These are phyloP conservation scores for Citrus sp. DNA, from an alignment of 345 rosid species.

Conservation along the genomic window DNA sequence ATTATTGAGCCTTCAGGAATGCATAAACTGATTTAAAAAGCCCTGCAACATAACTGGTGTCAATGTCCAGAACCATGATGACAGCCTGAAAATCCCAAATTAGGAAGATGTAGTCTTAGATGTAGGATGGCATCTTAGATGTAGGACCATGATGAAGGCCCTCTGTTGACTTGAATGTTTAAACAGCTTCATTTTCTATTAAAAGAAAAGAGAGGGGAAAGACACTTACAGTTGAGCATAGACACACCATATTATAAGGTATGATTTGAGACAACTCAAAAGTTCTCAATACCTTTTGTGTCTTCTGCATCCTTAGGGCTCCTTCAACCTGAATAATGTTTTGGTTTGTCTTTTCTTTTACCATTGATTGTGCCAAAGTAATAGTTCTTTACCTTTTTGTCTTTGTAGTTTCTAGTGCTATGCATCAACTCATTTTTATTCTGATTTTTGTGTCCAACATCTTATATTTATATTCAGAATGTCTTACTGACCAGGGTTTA, in stretches of 20 bases:
- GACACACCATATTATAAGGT: neutral
- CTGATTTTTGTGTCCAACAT: neutral
- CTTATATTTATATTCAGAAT: neutral
- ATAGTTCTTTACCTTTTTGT: neutral
- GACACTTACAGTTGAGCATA: too few species aligned
- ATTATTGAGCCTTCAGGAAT: neutral
- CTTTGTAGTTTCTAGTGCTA: neutral
- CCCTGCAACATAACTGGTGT: too few species aligned
- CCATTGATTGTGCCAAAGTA: neutral
- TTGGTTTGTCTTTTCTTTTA: neutral
- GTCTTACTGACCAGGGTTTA: constrained; percentile 42
- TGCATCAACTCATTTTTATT: neutral
- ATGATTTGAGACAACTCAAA: neutral
- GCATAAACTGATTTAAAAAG: neutral
- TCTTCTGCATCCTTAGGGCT: neutral
- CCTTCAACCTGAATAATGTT: neutral
- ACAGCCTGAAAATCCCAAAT: neutral
- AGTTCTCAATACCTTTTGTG: too few species aligned
- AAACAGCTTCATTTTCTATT: neutral
- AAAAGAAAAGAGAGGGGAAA: neutral
- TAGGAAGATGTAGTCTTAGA: neutral
- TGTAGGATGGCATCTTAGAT: neutral
- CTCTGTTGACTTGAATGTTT: too few species aligned
- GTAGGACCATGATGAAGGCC: neutral
- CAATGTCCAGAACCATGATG: neutral